Percentiles rank a stretch among this genome's conserved stretches.
Evolutionary conservation across 306 rosid species (phyloP).

Genomic region (Sechiopsis laciniata): DNA sequence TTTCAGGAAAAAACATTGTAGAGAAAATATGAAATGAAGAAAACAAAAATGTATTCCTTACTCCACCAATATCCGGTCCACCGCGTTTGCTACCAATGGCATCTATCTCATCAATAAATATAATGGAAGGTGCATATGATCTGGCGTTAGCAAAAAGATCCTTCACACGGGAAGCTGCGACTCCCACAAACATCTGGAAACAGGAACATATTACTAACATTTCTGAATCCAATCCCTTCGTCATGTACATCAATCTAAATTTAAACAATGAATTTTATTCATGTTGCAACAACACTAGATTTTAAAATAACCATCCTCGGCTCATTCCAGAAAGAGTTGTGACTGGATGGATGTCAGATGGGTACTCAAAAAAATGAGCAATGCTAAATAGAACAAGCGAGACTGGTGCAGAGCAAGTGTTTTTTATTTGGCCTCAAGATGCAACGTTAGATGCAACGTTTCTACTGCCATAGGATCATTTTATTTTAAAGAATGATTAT

Average conservation of each 20-base stretch:
- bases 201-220: slow-evolving; percentile 7
- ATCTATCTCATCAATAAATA: slow-evolving; percentile 95
- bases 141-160: slow-evolving; percentile 89
- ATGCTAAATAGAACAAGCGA: not conserved
- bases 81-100: slow-evolving; percentile 99
- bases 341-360: not conserved
- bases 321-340: slow-evolving; percentile 3
- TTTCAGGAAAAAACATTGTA: not conserved
- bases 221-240: not conserved
- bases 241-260: not conserved
- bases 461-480: not conserved
- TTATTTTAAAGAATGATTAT: slow-evolving; percentile 6
- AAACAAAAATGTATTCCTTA: slow-evolving; percentile 41
- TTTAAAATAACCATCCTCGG: slow-evolving; percentile 4
- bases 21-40: slow-evolving; percentile 6
- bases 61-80: slow-evolving; percentile 99
- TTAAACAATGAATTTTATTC: not conserved
- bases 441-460: slow-evolving; percentile 10
- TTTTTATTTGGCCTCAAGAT: slow-evolving; percentile 10
- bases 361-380: not conserved
- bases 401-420: not conserved
- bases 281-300: not conserved
- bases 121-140: slow-evolving; percentile 82
- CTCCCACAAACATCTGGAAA: slow-evolving; percentile 94
- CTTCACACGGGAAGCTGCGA: slow-evolving; percentile 98